Evolutionary conservation across 176 grass and related monocot species (phyloP).

Genomic region (Olyra latifolia): DNA sequence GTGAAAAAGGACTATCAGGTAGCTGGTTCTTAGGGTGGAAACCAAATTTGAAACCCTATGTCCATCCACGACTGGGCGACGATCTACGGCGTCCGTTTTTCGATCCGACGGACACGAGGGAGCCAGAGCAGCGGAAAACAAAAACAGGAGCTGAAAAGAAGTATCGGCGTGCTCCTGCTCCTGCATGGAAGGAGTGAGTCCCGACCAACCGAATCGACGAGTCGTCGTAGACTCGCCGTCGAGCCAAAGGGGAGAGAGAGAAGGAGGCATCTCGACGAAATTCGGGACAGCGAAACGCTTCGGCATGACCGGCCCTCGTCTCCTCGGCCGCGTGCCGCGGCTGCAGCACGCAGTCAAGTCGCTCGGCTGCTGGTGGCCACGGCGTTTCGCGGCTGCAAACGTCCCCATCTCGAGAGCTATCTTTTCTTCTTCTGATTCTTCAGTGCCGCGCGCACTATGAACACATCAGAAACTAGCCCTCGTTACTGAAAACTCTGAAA

Average conservation of each 20-base stretch:
- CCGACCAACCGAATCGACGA: background rate
- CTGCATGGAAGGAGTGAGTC: background rate
- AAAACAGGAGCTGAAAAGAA: no score
- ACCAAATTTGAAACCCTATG: no score
- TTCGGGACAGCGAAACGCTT: background rate
- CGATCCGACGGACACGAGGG: background rate
- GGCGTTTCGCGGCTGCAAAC: background rate
- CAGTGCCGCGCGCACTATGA: background rate
- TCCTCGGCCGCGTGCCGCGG: conserved; percentile 16
- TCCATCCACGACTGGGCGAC: background rate
- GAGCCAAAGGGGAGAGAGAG: background rate
- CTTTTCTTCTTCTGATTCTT: background rate
- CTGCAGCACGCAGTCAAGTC: conserved; percentile 18
- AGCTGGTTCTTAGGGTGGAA: no score
- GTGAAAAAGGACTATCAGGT: no score
- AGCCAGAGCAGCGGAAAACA: no score
- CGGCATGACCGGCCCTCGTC: no score
- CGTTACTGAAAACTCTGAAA: background rate
- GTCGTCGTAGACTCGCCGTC: background rate
- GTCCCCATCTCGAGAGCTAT: background rate
- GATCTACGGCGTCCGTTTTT: background rate
- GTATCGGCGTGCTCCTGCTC: background rate
- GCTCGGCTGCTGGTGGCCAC: background rate
- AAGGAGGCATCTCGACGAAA: background rate
- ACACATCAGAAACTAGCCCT: background rate